These are phyloP conservation scores for Tylopilus cervinicoccineus DNA, from an alignment of 768 basidiomycete species.

Conservation along the genomic window DNA sequence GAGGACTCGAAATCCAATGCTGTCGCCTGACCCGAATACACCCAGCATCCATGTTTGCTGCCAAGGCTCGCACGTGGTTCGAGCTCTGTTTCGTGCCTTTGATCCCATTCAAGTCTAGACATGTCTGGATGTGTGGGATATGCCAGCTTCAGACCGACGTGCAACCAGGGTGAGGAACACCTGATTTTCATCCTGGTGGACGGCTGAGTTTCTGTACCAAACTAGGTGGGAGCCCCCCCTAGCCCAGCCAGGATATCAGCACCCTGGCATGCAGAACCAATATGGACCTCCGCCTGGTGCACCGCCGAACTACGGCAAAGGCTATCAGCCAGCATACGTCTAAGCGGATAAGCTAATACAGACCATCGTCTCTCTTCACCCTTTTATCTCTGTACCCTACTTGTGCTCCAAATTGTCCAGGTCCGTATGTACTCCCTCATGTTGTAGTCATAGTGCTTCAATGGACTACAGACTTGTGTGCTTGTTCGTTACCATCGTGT, in stretches of 20 bases:
- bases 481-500: slow-evolving; percentile 4
- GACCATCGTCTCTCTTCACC: not conserved
- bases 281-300: slow-evolving; percentile 3
- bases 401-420: too few species aligned
- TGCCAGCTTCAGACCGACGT: slow-evolving; percentile 61
- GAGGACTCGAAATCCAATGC: not conserved
- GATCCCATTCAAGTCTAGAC: slow-evolving; percentile 57
- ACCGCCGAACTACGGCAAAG: slow-evolving; percentile 14
- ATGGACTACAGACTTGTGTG: slow-evolving; percentile 1
- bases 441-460: not conserved
- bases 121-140: slow-evolving; percentile 68
- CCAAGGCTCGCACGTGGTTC: slow-evolving; percentile 69
- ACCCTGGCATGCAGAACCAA: slow-evolving; percentile 28
- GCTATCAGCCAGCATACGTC: slow-evolving; percentile 30
- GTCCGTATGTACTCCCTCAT: slow-evolving; percentile 7
- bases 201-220: not conserved
- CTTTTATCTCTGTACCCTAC: not conserved
- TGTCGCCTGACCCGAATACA: not conserved
- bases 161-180: slow-evolving; percentile 46
- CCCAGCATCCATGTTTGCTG: slow-evolving; percentile 55
- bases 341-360: slow-evolving; percentile 11
- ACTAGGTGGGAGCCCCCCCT: slow-evolving; percentile 35
- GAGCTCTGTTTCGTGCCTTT: slow-evolving; percentile 73
- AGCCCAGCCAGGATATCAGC: slow-evolving; percentile 34
- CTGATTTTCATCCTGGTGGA: not conserved